phyloP scores from a whole-genome alignment of 163 green algal species.

The Prototheca cutis region DNA sequence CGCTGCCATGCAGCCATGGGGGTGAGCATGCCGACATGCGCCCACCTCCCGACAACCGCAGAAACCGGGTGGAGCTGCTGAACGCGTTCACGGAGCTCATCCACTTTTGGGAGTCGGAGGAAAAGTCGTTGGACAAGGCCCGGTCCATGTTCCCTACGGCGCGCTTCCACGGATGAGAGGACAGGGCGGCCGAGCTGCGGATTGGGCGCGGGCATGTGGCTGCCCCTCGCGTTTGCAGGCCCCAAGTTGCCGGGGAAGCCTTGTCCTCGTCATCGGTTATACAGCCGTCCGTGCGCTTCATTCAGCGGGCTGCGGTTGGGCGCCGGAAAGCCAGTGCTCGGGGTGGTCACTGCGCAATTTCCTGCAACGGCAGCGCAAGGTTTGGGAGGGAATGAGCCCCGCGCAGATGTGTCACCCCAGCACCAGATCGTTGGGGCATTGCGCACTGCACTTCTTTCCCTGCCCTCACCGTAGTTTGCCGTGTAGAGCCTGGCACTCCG shows the following conservation, averaged over 20 bases:
- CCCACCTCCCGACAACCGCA: conserved; percentile 17
- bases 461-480: too few relatives aligned
- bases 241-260: background rate
- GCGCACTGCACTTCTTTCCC: too few relatives aligned
- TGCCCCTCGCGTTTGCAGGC: background rate
- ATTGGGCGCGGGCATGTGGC: too few relatives aligned
- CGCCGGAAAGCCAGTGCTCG: background rate
- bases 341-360: too few relatives aligned
- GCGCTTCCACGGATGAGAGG: conserved; percentile 41
- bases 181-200: too few relatives aligned
- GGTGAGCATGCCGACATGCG: too few relatives aligned
- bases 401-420: too few relatives aligned
- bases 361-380: too few relatives aligned
- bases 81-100: conserved; percentile 80
- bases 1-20: too few relatives aligned
- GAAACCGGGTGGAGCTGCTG: conserved; percentile 66
- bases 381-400: too few relatives aligned
- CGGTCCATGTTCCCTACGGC: conserved; percentile 60
- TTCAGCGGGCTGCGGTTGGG: background rate
- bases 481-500: too few relatives aligned
- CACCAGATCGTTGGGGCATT: too few relatives aligned
- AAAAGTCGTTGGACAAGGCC: conserved; percentile 50
- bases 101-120: conserved; percentile 86
- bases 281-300: background rate
- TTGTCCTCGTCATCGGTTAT: background rate